phyloP scores from a whole-genome alignment of 208 protist genomes.

The Leishmania tarentolae region DNA sequence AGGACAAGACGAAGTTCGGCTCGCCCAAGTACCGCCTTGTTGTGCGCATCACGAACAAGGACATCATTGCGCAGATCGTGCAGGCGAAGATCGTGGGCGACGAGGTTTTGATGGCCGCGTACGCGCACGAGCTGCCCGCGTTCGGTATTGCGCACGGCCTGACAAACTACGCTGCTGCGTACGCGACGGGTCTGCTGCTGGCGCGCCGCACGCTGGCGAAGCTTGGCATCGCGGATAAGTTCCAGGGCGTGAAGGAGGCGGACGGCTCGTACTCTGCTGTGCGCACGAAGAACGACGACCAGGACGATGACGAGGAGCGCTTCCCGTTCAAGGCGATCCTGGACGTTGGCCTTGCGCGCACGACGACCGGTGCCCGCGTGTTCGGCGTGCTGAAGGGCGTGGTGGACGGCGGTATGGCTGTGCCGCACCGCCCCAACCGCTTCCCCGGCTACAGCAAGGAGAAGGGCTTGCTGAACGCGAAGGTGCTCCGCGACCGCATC shows the following conservation, averaged over 20 bases:
- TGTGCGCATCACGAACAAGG: constrained; percentile 97
- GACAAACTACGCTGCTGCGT: constrained; percentile 98
- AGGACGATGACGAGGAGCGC: constrained; percentile 81
- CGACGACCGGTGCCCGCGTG: constrained; percentile 96
- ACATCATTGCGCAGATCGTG: constrained; percentile 98
- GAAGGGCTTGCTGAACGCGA: constrained; percentile 88
- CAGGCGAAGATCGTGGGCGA: constrained; percentile 97
- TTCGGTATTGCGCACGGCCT: constrained; percentile 97
- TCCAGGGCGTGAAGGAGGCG: constrained; percentile 93
- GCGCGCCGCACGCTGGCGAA: constrained; percentile 97
- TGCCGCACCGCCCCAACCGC: constrained; percentile 97
- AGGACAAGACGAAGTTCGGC: constrained; percentile 99
- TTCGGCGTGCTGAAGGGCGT: constrained; percentile 96
- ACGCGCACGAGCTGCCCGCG: constrained; percentile 96
- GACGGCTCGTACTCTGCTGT: constrained; percentile 85
- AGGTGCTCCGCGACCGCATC: constrained; percentile 95
- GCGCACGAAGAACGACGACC: constrained; percentile 77
- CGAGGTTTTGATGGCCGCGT: constrained; percentile 94
- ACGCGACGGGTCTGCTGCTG: constrained; percentile 97
- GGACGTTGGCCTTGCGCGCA: constrained; percentile 97
- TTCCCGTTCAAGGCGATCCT: constrained; percentile 98
- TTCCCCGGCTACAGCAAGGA: constrained; percentile 96
- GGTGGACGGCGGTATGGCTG: constrained; percentile 97
- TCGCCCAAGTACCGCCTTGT: constrained; percentile 98
- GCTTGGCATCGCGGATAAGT: constrained; percentile 93